These are phyloP conservation scores for Neonectria hederae DNA, from an alignment of 2,329 filamentous ascomycete species.

Conservation along the genomic window DNA sequence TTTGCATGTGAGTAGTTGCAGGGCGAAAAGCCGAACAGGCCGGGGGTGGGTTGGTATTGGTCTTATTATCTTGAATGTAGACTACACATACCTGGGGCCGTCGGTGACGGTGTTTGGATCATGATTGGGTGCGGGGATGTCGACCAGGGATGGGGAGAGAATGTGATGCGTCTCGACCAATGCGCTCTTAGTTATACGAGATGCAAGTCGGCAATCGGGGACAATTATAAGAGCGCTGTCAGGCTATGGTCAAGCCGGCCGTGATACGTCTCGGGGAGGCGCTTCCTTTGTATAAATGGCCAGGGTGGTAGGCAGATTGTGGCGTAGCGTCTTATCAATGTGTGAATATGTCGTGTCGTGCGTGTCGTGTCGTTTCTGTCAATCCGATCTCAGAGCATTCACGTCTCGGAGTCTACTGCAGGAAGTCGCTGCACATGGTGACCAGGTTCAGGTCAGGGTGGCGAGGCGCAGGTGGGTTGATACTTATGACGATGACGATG, in stretches of 20 bases:
- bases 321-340: conserved; percentile 4
- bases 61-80: conserved; percentile 16
- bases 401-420: not conserved
- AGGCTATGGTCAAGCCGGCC: conserved; percentile 17
- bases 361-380: not conserved
- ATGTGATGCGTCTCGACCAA: conserved; percentile 17
- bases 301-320: conserved; percentile 10
- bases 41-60: conserved; percentile 10
- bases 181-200: conserved; percentile 33
- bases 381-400: conserved; percentile 7
- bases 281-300: conserved; percentile 3
- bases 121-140: conserved; percentile 39
- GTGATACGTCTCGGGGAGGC: conserved; percentile 9
- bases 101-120: conserved; percentile 38
- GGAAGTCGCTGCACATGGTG: conserved; percentile 10
- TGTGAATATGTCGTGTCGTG: conserved; percentile 9
- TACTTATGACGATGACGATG: conserved; percentile 15
- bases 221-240: conserved; percentile 13
- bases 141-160: conserved; percentile 29
- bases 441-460: conserved; percentile 16
- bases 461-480: conserved; percentile 16
- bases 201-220: conserved; percentile 22
- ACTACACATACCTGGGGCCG: conserved; percentile 37
- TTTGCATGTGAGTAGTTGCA: conserved; percentile 29
- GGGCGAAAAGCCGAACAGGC: conserved; percentile 6